A percentile compares a stretch with the other conserved stretches of the same genome.
Conservation (phyloP, 2,329 filamentous ascomycete genomes). For the Amphichorda felina region DNA sequence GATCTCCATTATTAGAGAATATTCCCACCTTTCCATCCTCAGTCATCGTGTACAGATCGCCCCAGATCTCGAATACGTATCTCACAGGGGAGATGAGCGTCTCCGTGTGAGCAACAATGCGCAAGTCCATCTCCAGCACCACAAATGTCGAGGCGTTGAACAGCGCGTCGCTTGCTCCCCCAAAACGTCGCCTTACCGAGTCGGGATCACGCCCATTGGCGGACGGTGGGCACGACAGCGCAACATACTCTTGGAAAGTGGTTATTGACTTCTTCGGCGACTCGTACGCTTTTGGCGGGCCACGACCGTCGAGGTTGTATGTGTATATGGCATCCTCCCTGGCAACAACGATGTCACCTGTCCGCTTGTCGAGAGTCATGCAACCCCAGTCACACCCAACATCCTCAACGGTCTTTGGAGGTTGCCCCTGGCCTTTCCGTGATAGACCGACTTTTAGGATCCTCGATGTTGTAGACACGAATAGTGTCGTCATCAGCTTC, state of each 20-base stretch:
- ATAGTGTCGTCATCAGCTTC: conserved; percentile 65
- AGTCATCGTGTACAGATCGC: conserved; percentile 79
- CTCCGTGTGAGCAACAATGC: conserved; percentile 83
- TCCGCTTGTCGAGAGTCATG: conserved; percentile 74
- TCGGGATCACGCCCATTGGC: conserved; percentile 44
- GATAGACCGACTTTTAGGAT: conserved; percentile 81
- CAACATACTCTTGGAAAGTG: conserved; percentile 76
- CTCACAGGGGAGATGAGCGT: conserved; percentile 71
- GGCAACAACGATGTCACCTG: conserved; percentile 81
- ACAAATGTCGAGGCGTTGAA: conserved; percentile 85
- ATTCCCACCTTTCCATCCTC: conserved; percentile 80
- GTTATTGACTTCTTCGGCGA: conserved; percentile 74
- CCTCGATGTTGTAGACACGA: conserved; percentile 81
- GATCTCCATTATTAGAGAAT: neutral
- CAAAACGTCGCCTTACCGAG: conserved; percentile 59
- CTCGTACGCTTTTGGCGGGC: conserved; percentile 83
- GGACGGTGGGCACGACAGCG: conserved; percentile 66
- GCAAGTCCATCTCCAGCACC: conserved; percentile 80
- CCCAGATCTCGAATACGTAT: conserved; percentile 77
- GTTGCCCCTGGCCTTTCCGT: conserved; percentile 79
- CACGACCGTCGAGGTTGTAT: conserved; percentile 75
- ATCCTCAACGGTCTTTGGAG: conserved; percentile 81
- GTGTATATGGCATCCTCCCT: conserved; percentile 93
- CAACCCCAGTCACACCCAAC: conserved; percentile 86
- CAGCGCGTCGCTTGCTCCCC: conserved; percentile 57